Conservation (phyloP, 805 yeast species). For the Komagataella populi region DNA sequence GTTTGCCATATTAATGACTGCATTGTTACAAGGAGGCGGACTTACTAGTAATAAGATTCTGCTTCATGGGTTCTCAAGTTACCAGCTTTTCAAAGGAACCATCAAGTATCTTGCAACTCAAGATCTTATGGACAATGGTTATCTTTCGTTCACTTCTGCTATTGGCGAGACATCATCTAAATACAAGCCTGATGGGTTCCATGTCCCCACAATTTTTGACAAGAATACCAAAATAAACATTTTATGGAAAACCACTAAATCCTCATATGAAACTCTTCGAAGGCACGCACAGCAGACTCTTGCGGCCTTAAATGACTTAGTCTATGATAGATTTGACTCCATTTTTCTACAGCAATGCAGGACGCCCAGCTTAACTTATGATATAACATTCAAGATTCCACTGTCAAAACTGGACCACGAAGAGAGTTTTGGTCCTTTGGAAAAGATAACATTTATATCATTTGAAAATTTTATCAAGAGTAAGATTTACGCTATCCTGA, state of each 20-base stretch:
- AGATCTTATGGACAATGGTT: constrained; percentile 52
- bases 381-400: constrained; percentile 43
- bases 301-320: constrained; percentile 58
- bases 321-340: constrained; percentile 70
- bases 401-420: constrained; percentile 24
- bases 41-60: constrained; percentile 60
- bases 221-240: constrained; percentile 66
- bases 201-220: constrained; percentile 66
- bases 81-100: constrained; percentile 86
- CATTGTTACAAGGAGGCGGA: constrained; percentile 76
- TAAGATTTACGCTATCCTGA: constrained; percentile 44
- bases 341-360: constrained; percentile 55
- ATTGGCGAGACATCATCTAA: constrained; percentile 30
- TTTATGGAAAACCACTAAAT: constrained; percentile 65
- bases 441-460: constrained; percentile 58
- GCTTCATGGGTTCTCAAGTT: constrained; percentile 80
- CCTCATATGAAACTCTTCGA: constrained; percentile 49
- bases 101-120: constrained; percentile 70
- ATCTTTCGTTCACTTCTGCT: constrained; percentile 50
- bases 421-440: constrained; percentile 48
- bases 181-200: constrained; percentile 46
- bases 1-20: constrained; percentile 69
- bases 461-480: constrained; percentile 52
- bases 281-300: constrained; percentile 60
- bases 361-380: constrained; percentile 47